These are phyloP conservation scores for Cladorrhinum samala DNA, from an alignment of 495 filamentous ascomycete species.

Conservation along the genomic window DNA sequence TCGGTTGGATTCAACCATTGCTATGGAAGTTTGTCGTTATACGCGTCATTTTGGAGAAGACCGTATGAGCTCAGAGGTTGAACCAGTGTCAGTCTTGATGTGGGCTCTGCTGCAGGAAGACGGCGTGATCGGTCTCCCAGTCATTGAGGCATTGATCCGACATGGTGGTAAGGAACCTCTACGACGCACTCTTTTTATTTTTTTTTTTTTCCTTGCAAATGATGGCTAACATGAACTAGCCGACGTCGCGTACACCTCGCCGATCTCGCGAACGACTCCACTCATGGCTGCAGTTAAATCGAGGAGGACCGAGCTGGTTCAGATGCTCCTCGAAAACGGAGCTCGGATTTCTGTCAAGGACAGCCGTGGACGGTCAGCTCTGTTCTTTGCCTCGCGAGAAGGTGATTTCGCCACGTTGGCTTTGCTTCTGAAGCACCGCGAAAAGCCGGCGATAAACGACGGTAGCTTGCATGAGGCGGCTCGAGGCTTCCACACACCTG, in stretches of 20 bases:
- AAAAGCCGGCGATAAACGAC: slow-evolving; percentile 27
- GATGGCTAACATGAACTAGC: too few species aligned
- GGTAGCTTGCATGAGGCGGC: slow-evolving; percentile 41
- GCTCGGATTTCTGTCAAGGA: slow-evolving; percentile 35
- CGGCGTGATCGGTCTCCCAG: slow-evolving; percentile 25
- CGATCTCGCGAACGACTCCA: slow-evolving; percentile 32
- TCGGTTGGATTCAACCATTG: slow-evolving; percentile 18
- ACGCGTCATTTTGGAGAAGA: slow-evolving; percentile 1
- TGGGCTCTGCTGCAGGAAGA: slow-evolving; percentile 37
- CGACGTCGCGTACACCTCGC: slow-evolving; percentile 33
- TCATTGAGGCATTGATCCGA: slow-evolving; percentile 33
- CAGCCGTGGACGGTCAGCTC: slow-evolving; percentile 31
- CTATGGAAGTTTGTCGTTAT: slow-evolving; percentile 12
- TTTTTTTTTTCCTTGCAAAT: slow-evolving; percentile 8
- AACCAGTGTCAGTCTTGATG: slow-evolving; percentile 35
- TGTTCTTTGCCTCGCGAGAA: slow-evolving; percentile 31
- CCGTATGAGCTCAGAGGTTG: slow-evolving; percentile 20
- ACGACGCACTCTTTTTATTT: background rate
- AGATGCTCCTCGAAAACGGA: slow-evolving; percentile 29
- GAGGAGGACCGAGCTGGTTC: slow-evolving; percentile 30
- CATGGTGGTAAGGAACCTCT: slow-evolving; percentile 26
- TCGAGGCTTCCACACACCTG: slow-evolving; percentile 30
- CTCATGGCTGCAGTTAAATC: slow-evolving; percentile 33
- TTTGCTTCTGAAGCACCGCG: slow-evolving; percentile 11
- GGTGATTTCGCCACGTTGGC: slow-evolving; percentile 18